Evolutionary conservation across 768 basidiomycete species (phyloP).

Genomic region (Grammothele lineata): DNA sequence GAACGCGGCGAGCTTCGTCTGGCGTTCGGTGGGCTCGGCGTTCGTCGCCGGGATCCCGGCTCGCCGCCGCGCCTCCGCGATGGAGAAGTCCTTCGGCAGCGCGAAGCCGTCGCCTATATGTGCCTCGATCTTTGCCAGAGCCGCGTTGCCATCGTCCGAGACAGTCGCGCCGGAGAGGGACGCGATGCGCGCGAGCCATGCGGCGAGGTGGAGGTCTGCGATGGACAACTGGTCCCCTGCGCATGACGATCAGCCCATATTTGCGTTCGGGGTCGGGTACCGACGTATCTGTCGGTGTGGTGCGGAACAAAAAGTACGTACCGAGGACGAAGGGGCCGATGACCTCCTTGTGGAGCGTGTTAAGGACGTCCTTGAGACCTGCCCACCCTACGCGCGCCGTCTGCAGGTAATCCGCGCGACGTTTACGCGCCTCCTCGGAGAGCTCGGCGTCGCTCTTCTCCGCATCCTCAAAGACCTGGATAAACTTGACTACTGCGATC

Average conservation of each 20-base stretch:
- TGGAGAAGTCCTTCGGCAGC: conserved; percentile 40
- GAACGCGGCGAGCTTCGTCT: conserved; percentile 59
- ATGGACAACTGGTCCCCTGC: conserved; percentile 80
- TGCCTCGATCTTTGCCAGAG: conserved; percentile 47
- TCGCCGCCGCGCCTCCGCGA: conserved; percentile 28
- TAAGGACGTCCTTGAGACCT: conserved; percentile 41
- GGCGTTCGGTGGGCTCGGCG: conserved; percentile 26
- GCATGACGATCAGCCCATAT: no score
- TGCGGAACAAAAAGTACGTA: conserved; percentile 29
- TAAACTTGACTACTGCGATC: conserved; percentile 36
- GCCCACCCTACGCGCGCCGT: conserved; percentile 50
- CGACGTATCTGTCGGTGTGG: background rate
- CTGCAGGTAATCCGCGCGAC: conserved; percentile 47
- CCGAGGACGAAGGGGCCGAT: conserved; percentile 64
- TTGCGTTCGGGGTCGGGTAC: background rate
- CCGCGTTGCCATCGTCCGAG: conserved; percentile 47
- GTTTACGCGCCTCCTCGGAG: conserved; percentile 33
- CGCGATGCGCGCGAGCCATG: conserved; percentile 66
- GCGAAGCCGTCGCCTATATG: conserved; percentile 44
- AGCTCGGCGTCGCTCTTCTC: conserved; percentile 37
- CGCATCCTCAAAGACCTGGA: conserved; percentile 44
- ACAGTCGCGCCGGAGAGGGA: conserved; percentile 49
- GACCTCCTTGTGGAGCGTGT: conserved; percentile 50
- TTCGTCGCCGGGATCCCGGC: conserved; percentile 24
- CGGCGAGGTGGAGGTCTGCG: conserved; percentile 76